These are phyloP conservation scores for Brassica balearica DNA, from an alignment of 441 rosid genomes.

Conservation along the genomic window DNA sequence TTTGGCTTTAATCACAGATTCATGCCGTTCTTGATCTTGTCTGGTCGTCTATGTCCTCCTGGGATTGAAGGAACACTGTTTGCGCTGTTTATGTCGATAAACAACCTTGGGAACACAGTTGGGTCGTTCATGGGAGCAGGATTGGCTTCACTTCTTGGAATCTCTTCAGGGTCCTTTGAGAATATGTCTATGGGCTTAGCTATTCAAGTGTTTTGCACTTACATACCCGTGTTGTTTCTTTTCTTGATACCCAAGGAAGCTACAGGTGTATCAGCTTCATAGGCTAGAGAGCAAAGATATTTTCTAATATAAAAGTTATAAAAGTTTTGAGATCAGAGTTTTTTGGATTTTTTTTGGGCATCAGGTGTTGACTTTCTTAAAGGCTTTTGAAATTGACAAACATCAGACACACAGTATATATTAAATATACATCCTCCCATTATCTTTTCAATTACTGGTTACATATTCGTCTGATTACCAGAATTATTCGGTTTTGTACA, in stretches of 20 bases:
- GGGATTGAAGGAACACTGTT: slow-evolving; percentile 96
- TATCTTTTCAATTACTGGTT: slow-evolving; percentile 11
- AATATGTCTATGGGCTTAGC: slow-evolving; percentile 68
- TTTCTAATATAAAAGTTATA: slow-evolving; percentile 11
- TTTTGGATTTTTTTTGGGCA: neutral
- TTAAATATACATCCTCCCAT: neutral
- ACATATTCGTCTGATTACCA: neutral
- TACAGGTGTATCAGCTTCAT: slow-evolving; percentile 72
- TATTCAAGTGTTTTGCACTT: slow-evolving; percentile 79
- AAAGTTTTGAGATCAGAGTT: neutral
- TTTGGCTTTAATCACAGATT: slow-evolving; percentile 45
- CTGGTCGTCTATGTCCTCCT: slow-evolving; percentile 94
- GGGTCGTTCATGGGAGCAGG: slow-evolving; percentile 91
- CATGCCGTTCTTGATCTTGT: slow-evolving; percentile 94
- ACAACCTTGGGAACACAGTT: slow-evolving; percentile 81
- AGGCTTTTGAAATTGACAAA: slow-evolving; percentile 2
- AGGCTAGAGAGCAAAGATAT: slow-evolving; percentile 22
- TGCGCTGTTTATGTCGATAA: slow-evolving; percentile 95
- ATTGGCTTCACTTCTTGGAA: slow-evolving; percentile 75
- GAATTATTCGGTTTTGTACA: slow-evolving; percentile 3
- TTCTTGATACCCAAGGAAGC: slow-evolving; percentile 91
- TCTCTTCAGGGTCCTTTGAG: slow-evolving; percentile 87
- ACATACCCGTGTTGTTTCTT: slow-evolving; percentile 69
- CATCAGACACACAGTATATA: slow-evolving; percentile 3
- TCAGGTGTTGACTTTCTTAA: neutral